Evolutionary conservation across 768 basidiomycete genomes (phyloP).

Genomic region (Xerocomellus intermedius): DNA sequence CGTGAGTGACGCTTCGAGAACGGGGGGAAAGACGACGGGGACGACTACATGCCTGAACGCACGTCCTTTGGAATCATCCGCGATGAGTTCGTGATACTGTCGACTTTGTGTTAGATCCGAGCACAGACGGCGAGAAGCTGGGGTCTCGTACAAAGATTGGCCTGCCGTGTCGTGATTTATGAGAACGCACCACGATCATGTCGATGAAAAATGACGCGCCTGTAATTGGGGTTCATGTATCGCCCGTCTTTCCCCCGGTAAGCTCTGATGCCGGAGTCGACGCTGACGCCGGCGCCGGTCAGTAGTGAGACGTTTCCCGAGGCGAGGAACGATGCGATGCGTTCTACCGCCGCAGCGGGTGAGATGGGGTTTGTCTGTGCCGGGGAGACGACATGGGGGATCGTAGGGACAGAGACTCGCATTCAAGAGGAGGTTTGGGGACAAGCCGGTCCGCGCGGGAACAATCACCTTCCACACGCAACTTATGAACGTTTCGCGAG

Average conservation of each 20-base stretch:
- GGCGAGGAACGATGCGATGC: slow-evolving; percentile 62
- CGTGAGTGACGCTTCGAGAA: slow-evolving; percentile 6
- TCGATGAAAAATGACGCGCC: slow-evolving; percentile 41
- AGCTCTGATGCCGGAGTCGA: slow-evolving; percentile 94
- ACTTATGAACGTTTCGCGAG: slow-evolving; percentile 34
- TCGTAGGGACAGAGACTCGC: slow-evolving; percentile 76
- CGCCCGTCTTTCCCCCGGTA: slow-evolving; percentile 84
- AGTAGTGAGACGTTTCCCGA: slow-evolving; percentile 71
- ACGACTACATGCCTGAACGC: slow-evolving; percentile 58
- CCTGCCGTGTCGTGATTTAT: slow-evolving; percentile 30
- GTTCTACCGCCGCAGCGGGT: slow-evolving; percentile 53
- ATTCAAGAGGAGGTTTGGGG: slow-evolving; percentile 36
- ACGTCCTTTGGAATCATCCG: slow-evolving; percentile 63
- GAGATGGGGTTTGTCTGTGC: slow-evolving; percentile 39
- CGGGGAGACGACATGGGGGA: slow-evolving; percentile 54
- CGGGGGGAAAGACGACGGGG: neutral
- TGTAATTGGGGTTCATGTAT: slow-evolving; percentile 90
- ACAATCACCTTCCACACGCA: neutral
- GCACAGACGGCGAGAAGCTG: neutral
- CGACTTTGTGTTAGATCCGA: slow-evolving; percentile 10
- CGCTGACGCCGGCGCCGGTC: slow-evolving; percentile 92
- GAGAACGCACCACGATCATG: neutral
- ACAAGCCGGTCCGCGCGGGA: neutral
- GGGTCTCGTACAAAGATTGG: slow-evolving; percentile 51
- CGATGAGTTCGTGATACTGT: slow-evolving; percentile 80